Conservation (phyloP, 2,329 filamentous ascomycete species). For the Botryosphaeria dothidea region DNA sequence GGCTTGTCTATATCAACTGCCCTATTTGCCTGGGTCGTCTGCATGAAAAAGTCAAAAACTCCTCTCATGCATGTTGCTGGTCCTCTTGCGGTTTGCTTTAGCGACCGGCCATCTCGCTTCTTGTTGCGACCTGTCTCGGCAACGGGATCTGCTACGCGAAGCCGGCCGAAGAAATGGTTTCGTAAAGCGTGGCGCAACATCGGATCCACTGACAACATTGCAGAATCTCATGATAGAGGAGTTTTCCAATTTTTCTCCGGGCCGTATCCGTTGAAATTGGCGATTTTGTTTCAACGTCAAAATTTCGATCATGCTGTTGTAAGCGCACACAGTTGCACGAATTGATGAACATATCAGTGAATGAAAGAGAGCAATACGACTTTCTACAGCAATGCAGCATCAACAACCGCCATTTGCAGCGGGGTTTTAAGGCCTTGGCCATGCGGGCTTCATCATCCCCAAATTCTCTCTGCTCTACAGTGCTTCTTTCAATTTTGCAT, state of each 20-base stretch:
- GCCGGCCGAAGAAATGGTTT: background rate
- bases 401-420: too few species aligned
- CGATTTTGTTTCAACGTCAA: too few species aligned
- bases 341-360: too few species aligned
- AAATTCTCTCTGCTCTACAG: too few species aligned
- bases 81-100: background rate
- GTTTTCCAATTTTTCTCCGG: background rate
- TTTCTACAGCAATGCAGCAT: too few species aligned
- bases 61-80: background rate
- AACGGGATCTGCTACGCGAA: background rate
- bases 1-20: background rate
- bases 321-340: too few species aligned
- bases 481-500: too few species aligned
- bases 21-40: background rate
- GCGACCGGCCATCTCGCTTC: conserved; percentile 7
- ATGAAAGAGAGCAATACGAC: too few species aligned
- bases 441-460: too few species aligned
- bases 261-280: too few species aligned
- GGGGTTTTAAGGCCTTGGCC: too few species aligned
- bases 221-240: background rate
- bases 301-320: too few species aligned
- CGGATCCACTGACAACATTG: background rate
- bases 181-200: background rate
- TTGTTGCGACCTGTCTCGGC: background rate
- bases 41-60: background rate